Conservation (phyloP, 176 grass and related monocot genomes). For the Secale cereale region DNA sequence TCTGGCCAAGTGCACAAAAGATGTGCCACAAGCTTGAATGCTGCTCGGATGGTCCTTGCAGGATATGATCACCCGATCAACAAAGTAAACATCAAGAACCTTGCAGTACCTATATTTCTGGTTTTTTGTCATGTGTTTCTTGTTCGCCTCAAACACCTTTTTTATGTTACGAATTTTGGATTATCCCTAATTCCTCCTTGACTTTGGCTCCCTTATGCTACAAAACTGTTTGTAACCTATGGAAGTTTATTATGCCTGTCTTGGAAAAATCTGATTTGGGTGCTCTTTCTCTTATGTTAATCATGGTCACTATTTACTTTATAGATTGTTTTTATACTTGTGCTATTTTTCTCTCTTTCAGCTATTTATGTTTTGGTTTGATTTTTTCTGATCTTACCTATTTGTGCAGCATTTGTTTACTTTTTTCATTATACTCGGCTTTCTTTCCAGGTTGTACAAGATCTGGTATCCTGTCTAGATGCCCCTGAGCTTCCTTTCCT, state of each 20-base stretch:
- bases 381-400: neutral
- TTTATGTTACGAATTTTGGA: neutral
- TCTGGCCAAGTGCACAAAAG: conserved; percentile 86
- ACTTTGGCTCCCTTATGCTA: neutral
- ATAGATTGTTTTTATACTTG: neutral
- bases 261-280: neutral
- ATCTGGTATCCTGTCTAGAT: conserved; percentile 76
- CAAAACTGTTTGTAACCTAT: neutral
- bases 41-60: conserved; percentile 88
- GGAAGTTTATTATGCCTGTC: neutral
- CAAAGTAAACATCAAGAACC: conserved; percentile 48
- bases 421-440: neutral
- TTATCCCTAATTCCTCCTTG: neutral
- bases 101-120: neutral
- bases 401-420: conserved; percentile 5
- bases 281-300: neutral
- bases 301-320: neutral
- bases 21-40: conserved; percentile 74
- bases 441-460: conserved; percentile 69
- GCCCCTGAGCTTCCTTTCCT: conserved; percentile 87
- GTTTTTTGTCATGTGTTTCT: conserved; percentile 1
- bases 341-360: conserved; percentile 2
- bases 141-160: neutral
- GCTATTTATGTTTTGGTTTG: conserved; percentile 10
- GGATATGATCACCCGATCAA: conserved; percentile 83